Base-by-base conservation (phyloP, 2,329 filamentous ascomycete species). In the Leptographium galeiforme region DNA sequence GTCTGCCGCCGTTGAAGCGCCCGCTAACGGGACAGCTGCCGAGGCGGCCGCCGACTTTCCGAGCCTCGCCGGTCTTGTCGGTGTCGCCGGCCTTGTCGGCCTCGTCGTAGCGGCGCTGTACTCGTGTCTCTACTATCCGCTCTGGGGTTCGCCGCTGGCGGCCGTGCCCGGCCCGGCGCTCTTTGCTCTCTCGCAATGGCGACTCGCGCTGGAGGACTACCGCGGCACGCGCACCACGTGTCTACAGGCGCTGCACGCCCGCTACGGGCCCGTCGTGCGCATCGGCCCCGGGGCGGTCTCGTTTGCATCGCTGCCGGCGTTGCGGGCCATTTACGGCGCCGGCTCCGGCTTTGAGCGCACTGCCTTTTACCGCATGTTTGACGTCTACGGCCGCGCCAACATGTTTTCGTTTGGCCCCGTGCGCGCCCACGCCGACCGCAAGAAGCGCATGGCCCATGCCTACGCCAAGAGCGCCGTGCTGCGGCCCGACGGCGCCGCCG, bases 321-420 rank as follows among this genome's bases (percentile, higher is more conserved):
- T 78, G 40, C 68, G 70, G n/a, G 70, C 69, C 0, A 78, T 79
- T 25, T 79, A 80, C 60, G 75, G 76, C 0, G 70, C 76, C 1
- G 76, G 77, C 1, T 73, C 68, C 47, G 69, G 69, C 0, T 79
- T 73, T 53, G 74, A 72, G 43, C 63, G 74, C 41, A 75, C 75
- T 0, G 48, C 51, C 1, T 79, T 78, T 58, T 79, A 79, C 53
- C 68, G 70, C 46, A 77, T 79, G 72, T 79, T 79, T 55, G 74
- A 77, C 57, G 72, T 70, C 0, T 77, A 76, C 50, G 74, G 73
- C 0, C 65, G 66, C 11, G 70, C 70, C 60, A 77, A 78, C 52
- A 58, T 79, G 2, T 79, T 79, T 59, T 75, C 73, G 0, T 78
- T 79, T 55, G 63, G 64, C 8, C 64, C 67, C 0, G 64, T 65